A percentile compares a stretch with the other conserved stretches of the same genome.
Evolutionary conservation across 1,284 basidiomycete genomes (phyloP).

Genomic region (Tylopilus orsonianus): DNA sequence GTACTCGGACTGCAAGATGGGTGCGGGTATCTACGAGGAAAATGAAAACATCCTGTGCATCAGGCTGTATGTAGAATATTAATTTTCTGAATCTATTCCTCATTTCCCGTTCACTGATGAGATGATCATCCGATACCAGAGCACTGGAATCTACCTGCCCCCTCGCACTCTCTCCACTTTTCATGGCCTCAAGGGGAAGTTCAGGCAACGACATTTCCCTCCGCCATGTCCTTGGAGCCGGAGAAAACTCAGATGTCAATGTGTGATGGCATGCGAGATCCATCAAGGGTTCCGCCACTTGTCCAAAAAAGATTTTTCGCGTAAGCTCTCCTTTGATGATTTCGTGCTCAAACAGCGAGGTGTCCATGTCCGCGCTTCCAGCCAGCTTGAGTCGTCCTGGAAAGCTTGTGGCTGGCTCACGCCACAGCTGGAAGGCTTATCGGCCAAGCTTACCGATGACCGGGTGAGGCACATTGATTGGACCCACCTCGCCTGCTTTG

Average conservation of each 20-base stretch:
- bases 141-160: slow-evolving; percentile 48
- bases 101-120: neutral
- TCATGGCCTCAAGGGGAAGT: slow-evolving; percentile 51
- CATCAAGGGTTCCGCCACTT: slow-evolving; percentile 9
- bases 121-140: slow-evolving; percentile 30
- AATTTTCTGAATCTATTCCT: neutral
- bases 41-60: slow-evolving; percentile 62
- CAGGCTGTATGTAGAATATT: slow-evolving; percentile 49
- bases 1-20: slow-evolving; percentile 25
- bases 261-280: no score
- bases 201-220: slow-evolving; percentile 59
- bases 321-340: slow-evolving; percentile 47
- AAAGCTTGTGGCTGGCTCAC: no score
- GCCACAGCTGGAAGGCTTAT: no score
- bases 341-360: slow-evolving; percentile 51
- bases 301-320: no score
- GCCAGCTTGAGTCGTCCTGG: no score
- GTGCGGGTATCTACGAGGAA: slow-evolving; percentile 50
- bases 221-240: slow-evolving; percentile 43
- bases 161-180: slow-evolving; percentile 57
- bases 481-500: no score
- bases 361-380: slow-evolving; percentile 61
- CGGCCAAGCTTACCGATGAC: no score
- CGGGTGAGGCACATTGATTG: no score
- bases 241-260: no score